phyloP scores from a whole-genome alignment of 495 filamentous ascomycete species.

The Penicillium lagena region DNA sequence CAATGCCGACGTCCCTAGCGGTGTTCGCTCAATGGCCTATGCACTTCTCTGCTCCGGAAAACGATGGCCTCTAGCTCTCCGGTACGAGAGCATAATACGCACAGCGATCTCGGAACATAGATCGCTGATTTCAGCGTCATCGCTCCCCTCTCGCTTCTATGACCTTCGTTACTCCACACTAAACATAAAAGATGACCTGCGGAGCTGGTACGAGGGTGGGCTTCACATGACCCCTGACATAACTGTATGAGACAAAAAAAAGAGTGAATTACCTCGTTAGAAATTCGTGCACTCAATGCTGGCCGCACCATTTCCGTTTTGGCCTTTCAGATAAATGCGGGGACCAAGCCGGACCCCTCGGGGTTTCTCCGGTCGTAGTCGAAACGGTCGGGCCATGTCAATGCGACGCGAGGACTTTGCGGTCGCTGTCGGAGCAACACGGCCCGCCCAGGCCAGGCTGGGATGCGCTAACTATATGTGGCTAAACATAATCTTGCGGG shows the following conservation, averaged over 20 bases:
- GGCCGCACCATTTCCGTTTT: too few species aligned
- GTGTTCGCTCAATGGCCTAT: neutral
- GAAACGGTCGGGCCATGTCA: too few species aligned
- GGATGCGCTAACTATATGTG: neutral
- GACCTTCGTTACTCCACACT: conserved; percentile 3
- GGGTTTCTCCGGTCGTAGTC: too few species aligned
- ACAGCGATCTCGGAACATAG: neutral
- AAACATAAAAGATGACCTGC: neutral
- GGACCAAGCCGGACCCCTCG: too few species aligned
- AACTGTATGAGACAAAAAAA: neutral
- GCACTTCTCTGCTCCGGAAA: neutral
- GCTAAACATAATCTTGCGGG: neutral
- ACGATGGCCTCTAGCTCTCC: neutral
- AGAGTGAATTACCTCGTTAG: neutral
- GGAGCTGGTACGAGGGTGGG: neutral
- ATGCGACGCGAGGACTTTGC: neutral
- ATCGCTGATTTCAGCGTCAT: neutral
- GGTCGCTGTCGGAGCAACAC: neutral
- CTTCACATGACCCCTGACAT: neutral
- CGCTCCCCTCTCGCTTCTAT: conserved; percentile 2
- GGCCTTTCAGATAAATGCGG: too few species aligned
- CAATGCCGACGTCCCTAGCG: neutral
- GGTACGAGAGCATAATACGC: neutral
- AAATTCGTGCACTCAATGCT: too few species aligned
- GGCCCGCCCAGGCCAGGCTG: neutral